A percentile compares a stretch with the other conserved stretches of the same genome.
Conservation (phyloP, 345 rosid genomes). For the Cardiospermum halicacabum region DNA sequence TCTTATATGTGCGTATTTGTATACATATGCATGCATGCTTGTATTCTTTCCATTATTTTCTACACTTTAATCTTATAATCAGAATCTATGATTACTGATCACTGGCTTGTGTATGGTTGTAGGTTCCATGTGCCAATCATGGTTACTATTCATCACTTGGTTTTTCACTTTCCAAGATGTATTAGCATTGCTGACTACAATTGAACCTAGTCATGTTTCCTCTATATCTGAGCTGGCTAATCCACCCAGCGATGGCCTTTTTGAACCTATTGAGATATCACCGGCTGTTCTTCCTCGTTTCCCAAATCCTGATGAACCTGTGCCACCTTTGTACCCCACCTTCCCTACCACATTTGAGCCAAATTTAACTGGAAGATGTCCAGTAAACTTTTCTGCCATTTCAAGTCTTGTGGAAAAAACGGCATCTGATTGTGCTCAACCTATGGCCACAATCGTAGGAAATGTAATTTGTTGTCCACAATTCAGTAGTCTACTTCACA, state of each 20-base stretch:
- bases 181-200: conserved; percentile 31
- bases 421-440: conserved; percentile 77
- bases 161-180: conserved; percentile 64
- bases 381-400: conserved; percentile 70
- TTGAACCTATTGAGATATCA: conserved; percentile 90
- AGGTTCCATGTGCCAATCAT: conserved; percentile 52
- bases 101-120: conserved; percentile 29
- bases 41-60: background rate
- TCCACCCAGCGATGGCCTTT: conserved; percentile 62
- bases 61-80: background rate
- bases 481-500: conserved; percentile 72
- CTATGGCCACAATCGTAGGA: conserved; percentile 79
- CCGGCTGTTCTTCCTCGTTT: conserved; percentile 72
- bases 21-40: background rate
- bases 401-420: conserved; percentile 61
- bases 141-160: conserved; percentile 62
- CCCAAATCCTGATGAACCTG: conserved; percentile 50
- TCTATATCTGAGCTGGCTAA: conserved; percentile 53
- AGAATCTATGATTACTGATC: conserved; percentile 18
- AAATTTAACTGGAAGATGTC: conserved; percentile 81
- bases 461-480: conserved; percentile 96
- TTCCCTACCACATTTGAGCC: conserved; percentile 80
- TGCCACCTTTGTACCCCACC: conserved; percentile 81
- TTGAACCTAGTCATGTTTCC: conserved; percentile 42
- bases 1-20: no score